Evolutionary conservation across 2,329 filamentous ascomycete species (phyloP).

Genomic region (Phyllosticta citribraziliensis): DNA sequence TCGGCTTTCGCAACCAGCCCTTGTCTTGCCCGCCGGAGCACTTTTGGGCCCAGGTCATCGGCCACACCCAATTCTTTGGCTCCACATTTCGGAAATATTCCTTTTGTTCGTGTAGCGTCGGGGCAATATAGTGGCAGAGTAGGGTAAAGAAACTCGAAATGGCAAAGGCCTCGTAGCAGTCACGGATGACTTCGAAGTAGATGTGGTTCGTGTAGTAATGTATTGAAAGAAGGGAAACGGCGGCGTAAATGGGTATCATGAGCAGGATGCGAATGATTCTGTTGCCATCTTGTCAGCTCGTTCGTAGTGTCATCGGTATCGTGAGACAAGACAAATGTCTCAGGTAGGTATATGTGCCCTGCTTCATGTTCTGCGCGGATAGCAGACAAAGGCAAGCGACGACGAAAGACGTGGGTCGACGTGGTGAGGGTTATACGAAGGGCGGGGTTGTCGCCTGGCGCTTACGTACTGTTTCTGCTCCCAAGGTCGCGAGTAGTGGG

Average conservation of each 20-base stretch:
- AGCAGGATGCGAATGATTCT: constrained; percentile 81
- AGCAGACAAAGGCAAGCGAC: too few relatives aligned
- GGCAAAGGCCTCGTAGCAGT: constrained; percentile 84
- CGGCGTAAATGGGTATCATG: constrained; percentile 75
- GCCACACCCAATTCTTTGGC: constrained; percentile 65
- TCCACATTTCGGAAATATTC: constrained; percentile 63
- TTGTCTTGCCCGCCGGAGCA: constrained; percentile 57
- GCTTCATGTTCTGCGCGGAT: too few relatives aligned
- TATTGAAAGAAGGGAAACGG: constrained; percentile 64
- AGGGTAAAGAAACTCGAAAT: constrained; percentile 81
- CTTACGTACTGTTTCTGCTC: constrained; percentile 49
- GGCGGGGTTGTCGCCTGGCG: not conserved
- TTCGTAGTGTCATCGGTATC: too few relatives aligned
- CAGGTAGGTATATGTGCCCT: too few relatives aligned
- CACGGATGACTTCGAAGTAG: constrained; percentile 71
- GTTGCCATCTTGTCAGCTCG: not conserved
- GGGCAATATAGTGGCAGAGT: constrained; percentile 70
- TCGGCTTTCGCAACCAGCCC: constrained; percentile 63
- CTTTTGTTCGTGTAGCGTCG: constrained; percentile 70
- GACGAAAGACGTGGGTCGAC: not conserved
- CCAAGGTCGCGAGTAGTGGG: constrained; percentile 49
- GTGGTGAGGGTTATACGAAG: not conserved
- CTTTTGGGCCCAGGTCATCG: constrained; percentile 58
- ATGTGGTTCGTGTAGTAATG: constrained; percentile 67
- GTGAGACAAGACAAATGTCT: too few relatives aligned